These are phyloP conservation scores for Hanseniaspora sp. DNA, from an alignment of 1,139 yeast genomes.

Conservation along the genomic window DNA sequence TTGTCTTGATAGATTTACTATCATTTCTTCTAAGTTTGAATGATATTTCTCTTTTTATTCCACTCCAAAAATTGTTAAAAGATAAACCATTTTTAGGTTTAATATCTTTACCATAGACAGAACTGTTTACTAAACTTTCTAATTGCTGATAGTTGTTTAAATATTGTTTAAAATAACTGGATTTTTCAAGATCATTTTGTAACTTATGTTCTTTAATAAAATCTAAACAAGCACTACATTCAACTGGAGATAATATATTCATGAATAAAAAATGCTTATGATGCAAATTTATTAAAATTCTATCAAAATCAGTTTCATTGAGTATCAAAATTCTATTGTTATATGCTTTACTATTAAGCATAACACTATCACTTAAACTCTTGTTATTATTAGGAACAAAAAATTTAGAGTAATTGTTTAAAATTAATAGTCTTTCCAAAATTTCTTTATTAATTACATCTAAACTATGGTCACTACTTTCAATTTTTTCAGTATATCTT, in stretches of 20 bases:
- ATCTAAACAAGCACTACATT: neutral
- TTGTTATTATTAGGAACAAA: neutral
- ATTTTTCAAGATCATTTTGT: neutral
- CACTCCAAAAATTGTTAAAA: slow-evolving; percentile 6
- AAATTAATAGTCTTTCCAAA: neutral
- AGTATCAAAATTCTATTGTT: slow-evolving; percentile 1
- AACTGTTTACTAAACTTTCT: neutral
- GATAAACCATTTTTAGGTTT: neutral
- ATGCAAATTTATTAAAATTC: slow-evolving; percentile 5
- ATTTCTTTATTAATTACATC: neutral
- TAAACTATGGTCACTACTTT: neutral
- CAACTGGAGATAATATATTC: neutral
- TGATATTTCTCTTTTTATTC: slow-evolving; percentile 14
- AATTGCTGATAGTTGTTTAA: neutral
- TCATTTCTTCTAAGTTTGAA: slow-evolving; percentile 5
- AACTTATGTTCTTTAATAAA: slow-evolving; percentile 5
- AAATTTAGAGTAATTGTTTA: slow-evolving; percentile 2
- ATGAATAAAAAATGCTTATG: slow-evolving; percentile 1
- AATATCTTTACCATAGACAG: neutral
- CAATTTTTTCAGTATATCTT: neutral
- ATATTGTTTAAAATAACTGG: slow-evolving; percentile 1
- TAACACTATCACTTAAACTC: neutral
- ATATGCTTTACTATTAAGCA: neutral
- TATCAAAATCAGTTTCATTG: slow-evolving; percentile 8
- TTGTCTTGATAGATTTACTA: slow-evolving; percentile 5